Base-by-base conservation (phyloP, 257 asterid genomes). In the Solanum piurae region DNA sequence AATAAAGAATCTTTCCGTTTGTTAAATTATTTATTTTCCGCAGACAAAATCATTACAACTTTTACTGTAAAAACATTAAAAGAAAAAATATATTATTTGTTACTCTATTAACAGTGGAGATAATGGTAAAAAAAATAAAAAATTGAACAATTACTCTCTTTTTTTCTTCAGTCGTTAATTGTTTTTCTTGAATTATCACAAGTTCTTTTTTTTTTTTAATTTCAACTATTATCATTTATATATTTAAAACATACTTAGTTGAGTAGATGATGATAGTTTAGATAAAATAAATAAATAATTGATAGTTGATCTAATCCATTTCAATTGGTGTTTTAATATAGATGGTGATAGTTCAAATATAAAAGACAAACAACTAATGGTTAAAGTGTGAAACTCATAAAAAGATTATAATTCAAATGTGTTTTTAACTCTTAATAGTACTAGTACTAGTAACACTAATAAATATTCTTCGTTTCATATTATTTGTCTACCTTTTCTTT, bases 31-130 rank as follows among this genome's bases (percentile, higher is more conserved):
- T 49, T 21, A 21, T 60, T 64, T 79, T 71, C 82, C 88, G 66
- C 66, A 34, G 88, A 91, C 94, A 92, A 89, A 94, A 93, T 92
- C 88, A 93, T 91, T 89, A 40, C 42, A 88, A 89, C 91, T 91
- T 92, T 89, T 29, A 87, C 93, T 79, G 90, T 86, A 33, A 85
- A 49, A 46, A 2, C 3, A 27, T 8, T 7, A 9, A 44, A 44
- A 16, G 8, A 27, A 79, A 27, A 62, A 62, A 62, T 62, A 55
- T 21, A 7, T 1, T 62, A 62, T 62, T 62, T 62, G 71, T 62
- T 4, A 62, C 16, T 62, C 33, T 2, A 21, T 21, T 60, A 60
- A 60, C 69, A 23, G 2, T 21, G 13, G 69, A 60, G 29, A 60
- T 60, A 23, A 8, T 60, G 1, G 69, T 23, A 21, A 23, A 21